Base-by-base conservation (phyloP, 1,139 yeast genomes). In the Spathaspora sp. region DNA sequence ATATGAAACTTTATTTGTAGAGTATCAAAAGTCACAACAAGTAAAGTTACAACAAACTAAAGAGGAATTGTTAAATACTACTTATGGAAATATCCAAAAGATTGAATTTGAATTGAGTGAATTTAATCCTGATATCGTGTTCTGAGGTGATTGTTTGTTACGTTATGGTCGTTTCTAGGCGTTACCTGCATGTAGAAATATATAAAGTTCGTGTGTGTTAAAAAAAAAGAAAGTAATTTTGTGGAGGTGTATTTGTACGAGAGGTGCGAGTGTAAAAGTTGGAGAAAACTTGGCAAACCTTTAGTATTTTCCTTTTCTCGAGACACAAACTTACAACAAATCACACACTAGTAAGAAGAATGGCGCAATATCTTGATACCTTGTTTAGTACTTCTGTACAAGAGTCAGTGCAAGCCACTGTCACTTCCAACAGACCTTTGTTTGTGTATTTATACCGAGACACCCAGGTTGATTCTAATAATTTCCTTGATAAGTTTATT, bases 341-440 rank as follows among this genome's bases (percentile, higher is more conserved):
- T n/a, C n/a, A n/a, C n/a, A n/a, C n/a, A n/a, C n/a, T 16, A n/a
- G 7, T 26, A 15, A 38, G 3, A 3, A 17, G 4, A 36, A 49
- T 47, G 52, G 27, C 47, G n/a, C 40, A 36, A 29, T 24, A 34
- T 17, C 37, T 51, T 24, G 49, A 49, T 25, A 20, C 39, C 20
- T 18, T 64, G 29, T 62, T 70, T 18, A 53, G 50, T 13, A 48
- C 61, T 2, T 65, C 76, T 1, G 78, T 75, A 5, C 62, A 65
- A 41, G 62, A 61, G 10, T 80, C 83, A 1, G 78, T 78, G 4
- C 65, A 66, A 29, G 43, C 57, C 15, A 70, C 82, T 1, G 50
- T 74, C 15, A 43, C 54, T 2, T 52, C 56, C 23, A 53, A 61
- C 23, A 69, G 64, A 49, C 78, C 81, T 1, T 60, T 80, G 23